Evolutionary conservation across 306 rosid genomes (phyloP).

Genomic region (Quercus wislizeni): DNA sequence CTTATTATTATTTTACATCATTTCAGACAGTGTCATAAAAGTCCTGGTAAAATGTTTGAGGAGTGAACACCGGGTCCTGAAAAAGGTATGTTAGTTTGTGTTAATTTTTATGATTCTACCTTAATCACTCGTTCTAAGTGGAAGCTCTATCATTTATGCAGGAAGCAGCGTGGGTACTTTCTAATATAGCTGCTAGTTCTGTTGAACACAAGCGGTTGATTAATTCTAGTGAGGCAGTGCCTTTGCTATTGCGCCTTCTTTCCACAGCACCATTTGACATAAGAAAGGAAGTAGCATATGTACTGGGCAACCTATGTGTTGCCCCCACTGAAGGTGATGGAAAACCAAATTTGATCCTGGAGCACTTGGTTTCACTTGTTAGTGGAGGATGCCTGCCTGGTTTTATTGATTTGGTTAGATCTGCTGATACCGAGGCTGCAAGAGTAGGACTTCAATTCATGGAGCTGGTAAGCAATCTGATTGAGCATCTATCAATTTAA

Average conservation of each 20-base stretch:
- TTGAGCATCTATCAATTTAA: conserved; percentile 1
- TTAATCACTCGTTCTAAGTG: conserved; percentile 17
- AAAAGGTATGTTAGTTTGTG: conserved; percentile 58
- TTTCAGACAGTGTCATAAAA: conserved; percentile 65
- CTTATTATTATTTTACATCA: not conserved
- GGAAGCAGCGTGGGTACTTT: conserved; percentile 97
- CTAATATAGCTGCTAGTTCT: conserved; percentile 88
- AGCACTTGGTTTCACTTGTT: conserved; percentile 77
- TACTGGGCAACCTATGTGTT: conserved; percentile 88
- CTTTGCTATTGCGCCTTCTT: conserved; percentile 64
- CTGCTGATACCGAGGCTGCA: conserved; percentile 87
- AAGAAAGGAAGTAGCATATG: conserved; percentile 90
- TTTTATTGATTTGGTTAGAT: conserved; percentile 78
- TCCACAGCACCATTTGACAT: conserved; percentile 80
- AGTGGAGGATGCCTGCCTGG: conserved; percentile 78
- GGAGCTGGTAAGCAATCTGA: conserved; percentile 65
- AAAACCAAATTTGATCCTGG: conserved; percentile 64
- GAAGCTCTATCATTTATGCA: conserved; percentile 27
- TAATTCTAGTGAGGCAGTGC: conserved; percentile 60
- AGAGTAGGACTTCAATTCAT: conserved; percentile 87
- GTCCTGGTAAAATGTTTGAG: conserved; percentile 75
- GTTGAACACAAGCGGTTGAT: conserved; percentile 80
- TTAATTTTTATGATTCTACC: conserved; percentile 5
- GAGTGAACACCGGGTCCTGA: conserved; percentile 83
- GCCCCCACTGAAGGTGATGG: conserved; percentile 57